Evolutionary conservation across 768 basidiomycete genomes (phyloP), one percentile per base, ranked within the genome.

Genomic region (Leucocoprinus sp.): DNA sequence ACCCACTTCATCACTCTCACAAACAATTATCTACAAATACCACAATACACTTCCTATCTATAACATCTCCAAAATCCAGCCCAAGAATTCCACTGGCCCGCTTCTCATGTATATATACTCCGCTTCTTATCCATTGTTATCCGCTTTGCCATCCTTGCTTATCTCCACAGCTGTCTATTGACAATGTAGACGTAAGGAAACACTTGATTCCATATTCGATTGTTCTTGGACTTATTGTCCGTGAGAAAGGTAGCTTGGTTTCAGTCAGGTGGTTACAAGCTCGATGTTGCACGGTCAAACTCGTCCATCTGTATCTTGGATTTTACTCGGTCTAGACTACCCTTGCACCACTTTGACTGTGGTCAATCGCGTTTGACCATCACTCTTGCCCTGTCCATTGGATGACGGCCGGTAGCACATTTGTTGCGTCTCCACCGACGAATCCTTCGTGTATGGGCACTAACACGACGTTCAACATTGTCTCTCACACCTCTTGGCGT

Each of bases 301-400:
- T 75, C 4, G 69, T 73, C 5, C 73, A 75, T 18, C 51, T 72
- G 11, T 74, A 73, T 50, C 60, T 75, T 8, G 74, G 73, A 5
- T 73, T 73, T 1, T 72, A 74, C 57, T 63, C 60, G 28, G 67
- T 66, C 1, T 55, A 59, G 17, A 65, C 67, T 0, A 68, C 64
- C 1, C 60, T 76, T 29, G 60, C 65, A 14, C 56, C 57, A 21
- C 9, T 77, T 70, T 54, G 74, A 76, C 54, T 62, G 69, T 8
- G 71, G 72, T 7, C 60, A 66, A 45, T 70, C 74, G 8, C 69
- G 72, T 15, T 54, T 75, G 39, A 66, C 64, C 7, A 71, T 78
- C 38, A 68, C 64, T 4, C 75, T n/a, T 78, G 74, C 50, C 65
- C 64, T 11, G 69, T 77, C 42, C 54, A 60, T n/a, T 75, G 74